phyloP scores from a whole-genome alignment of 352 stramenopile species.

The Pythium monospermum region DNA sequence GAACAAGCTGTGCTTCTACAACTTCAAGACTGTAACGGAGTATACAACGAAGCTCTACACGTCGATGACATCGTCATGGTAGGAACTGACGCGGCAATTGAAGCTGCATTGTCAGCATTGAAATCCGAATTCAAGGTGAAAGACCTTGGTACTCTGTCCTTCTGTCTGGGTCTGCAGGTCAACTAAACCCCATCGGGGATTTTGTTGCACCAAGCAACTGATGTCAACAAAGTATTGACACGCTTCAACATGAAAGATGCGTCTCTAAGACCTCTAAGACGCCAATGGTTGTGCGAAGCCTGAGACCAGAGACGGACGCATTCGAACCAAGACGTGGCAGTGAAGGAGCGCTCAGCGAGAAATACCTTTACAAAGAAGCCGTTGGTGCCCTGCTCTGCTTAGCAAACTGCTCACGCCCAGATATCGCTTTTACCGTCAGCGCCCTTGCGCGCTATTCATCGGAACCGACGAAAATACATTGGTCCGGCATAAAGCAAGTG shows the following conservation, averaged over 20 bases:
- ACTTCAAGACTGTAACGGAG: conserved; percentile 21
- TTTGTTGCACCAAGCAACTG: conserved; percentile 14
- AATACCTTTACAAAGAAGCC: conserved; percentile 18
- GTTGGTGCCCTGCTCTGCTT: conserved; percentile 13
- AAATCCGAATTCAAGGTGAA: conserved; percentile 19
- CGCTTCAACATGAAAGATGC: conserved; percentile 18
- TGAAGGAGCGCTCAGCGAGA: conserved; percentile 11
- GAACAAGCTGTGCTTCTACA: conserved; percentile 18
- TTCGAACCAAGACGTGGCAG: conserved; percentile 14
- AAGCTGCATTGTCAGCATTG: conserved; percentile 12
- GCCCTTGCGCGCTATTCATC: conserved; percentile 18
- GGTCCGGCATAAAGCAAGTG: conserved; percentile 12
- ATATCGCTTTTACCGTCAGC: conserved; percentile 19
- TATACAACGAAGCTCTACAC: conserved; percentile 13
- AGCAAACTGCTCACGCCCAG: conserved; percentile 16
- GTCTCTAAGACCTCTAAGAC: conserved; percentile 10
- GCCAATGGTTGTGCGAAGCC: conserved; percentile 17
- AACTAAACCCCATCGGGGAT: conserved; percentile 16
- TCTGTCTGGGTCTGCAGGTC: conserved; percentile 17
- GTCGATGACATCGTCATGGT: conserved; percentile 19
- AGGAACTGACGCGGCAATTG: conserved; percentile 16
- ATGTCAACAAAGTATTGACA: conserved; percentile 13
- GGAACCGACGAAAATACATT: conserved; percentile 18
- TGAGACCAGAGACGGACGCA: conserved; percentile 16
- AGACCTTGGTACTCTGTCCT: conserved; percentile 14